These are phyloP conservation scores for Tremella mesenterica DNA, from an alignment of 768 basidiomycete species.

Conservation along the genomic window DNA sequence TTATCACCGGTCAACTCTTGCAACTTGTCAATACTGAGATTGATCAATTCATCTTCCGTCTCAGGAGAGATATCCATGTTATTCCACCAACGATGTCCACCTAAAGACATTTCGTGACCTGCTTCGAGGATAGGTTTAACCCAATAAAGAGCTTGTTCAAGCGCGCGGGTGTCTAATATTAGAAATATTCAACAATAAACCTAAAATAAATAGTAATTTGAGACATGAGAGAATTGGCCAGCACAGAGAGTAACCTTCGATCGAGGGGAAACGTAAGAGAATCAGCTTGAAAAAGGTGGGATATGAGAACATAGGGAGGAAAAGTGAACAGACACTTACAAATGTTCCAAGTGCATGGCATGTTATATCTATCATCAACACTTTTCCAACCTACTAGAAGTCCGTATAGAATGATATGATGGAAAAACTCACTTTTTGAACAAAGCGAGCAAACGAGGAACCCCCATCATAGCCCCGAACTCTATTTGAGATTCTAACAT, in stretches of 20 bases:
- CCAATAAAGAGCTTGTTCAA: conserved; percentile 26
- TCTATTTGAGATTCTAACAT: no score
- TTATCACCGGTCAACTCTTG: conserved; percentile 28
- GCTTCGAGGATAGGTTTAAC: conserved; percentile 19
- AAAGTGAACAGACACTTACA: not conserved
- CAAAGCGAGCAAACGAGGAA: conserved; percentile 12
- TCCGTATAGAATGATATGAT: no score
- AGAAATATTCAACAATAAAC: no score
- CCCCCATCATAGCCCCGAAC: conserved; percentile 17
- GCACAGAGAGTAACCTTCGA: no score
- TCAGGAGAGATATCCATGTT: conserved; percentile 17
- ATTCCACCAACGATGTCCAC: conserved; percentile 24
- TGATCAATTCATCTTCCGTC: conserved; percentile 25
- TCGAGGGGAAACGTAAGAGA: no score
- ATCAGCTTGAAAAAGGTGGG: no score
- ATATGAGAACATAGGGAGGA: not conserved
- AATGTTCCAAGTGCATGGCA: conserved; percentile 26
- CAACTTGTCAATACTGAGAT: conserved; percentile 27
- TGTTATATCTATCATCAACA: conserved; percentile 18
- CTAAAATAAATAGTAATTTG: no score
- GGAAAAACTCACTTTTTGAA: conserved; percentile 18
- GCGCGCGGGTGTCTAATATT: conserved; percentile 21
- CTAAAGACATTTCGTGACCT: conserved; percentile 20
- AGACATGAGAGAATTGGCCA: no score
- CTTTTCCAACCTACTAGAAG: no score